Conservation (phyloP, 306 rosid genomes). For the Clitoria ternatea region DNA sequence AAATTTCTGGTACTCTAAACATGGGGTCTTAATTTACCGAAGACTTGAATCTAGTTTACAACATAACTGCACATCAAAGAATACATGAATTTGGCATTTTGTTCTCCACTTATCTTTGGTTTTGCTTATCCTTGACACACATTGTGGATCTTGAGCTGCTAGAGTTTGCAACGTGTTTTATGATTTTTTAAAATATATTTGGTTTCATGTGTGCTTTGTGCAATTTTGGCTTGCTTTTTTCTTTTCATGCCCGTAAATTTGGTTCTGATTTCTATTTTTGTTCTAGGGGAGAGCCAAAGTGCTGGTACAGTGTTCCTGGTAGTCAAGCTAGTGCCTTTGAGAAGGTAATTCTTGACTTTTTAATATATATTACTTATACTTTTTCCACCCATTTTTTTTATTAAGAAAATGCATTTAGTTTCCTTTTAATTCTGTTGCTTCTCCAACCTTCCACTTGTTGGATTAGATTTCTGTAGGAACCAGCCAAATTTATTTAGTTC, state of each 20-base stretch:
- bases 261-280: conserved; percentile 33
- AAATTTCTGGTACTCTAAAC: background rate
- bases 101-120: background rate
- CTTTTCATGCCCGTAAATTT: background rate
- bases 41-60: conserved; percentile 5
- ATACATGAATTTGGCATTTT: background rate
- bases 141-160: conserved; percentile 6
- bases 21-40: background rate
- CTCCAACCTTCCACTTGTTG: conserved; percentile 13
- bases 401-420: background rate
- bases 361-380: conserved; percentile 16
- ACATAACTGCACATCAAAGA: background rate
- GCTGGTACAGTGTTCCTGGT: conserved; percentile 99
- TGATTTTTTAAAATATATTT: background rate
- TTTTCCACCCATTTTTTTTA: background rate
- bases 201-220: conserved; percentile 4
- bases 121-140: background rate
- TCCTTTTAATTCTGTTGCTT: conserved; percentile 2
- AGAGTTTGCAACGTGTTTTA: background rate
- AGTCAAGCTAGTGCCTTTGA: conserved; percentile 81
- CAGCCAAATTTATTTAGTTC: conserved; percentile 10
- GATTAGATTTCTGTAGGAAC: background rate
- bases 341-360: conserved; percentile 51
- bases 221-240: conserved; percentile 11
- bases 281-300: conserved; percentile 97